These are phyloP conservation scores for Lantana camara DNA, from an alignment of 257 asterid species.

Conservation along the genomic window DNA sequence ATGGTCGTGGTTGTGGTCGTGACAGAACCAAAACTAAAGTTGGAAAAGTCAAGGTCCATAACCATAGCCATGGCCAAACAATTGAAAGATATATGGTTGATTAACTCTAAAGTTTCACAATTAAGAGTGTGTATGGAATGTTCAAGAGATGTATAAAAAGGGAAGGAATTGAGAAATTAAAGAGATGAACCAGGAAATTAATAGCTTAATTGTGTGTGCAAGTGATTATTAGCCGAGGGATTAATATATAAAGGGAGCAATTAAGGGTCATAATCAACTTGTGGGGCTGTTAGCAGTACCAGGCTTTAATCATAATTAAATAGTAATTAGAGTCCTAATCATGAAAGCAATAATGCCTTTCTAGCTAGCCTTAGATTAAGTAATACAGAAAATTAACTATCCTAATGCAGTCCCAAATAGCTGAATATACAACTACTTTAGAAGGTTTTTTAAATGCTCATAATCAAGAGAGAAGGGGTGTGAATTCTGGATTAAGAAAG, in stretches of 20 bases:
- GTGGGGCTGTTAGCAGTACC: constrained; percentile 9
- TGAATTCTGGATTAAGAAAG: constrained; percentile 13
- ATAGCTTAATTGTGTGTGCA: constrained; percentile 29
- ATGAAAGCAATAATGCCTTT: constrained; percentile 36
- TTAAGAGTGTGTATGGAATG: background rate
- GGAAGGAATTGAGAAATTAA: constrained; percentile 24
- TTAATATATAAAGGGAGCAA: constrained; percentile 34
- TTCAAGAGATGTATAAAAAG: background rate
- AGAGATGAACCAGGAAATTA: constrained; percentile 32
- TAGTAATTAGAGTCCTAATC: constrained; percentile 36
- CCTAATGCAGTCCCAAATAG: constrained; percentile 24
- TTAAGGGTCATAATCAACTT: constrained; percentile 23
- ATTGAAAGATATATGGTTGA: background rate
- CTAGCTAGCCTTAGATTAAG: background rate
- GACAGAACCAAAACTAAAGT: constrained; percentile 32
- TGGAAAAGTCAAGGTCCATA: constrained; percentile 55
- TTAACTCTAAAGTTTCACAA: background rate
- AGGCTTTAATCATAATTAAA: constrained; percentile 14
- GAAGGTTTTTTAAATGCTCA: constrained; percentile 19
- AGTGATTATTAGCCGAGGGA: constrained; percentile 10
- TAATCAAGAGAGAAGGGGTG: background rate
- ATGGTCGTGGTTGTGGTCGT: constrained; percentile 40
- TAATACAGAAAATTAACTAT: constrained; percentile 14
- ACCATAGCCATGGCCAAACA: constrained; percentile 53
- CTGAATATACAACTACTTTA: constrained; percentile 1